Conservation (phyloP, 805 yeast species). For the Teunomyces aglyptinius region DNA sequence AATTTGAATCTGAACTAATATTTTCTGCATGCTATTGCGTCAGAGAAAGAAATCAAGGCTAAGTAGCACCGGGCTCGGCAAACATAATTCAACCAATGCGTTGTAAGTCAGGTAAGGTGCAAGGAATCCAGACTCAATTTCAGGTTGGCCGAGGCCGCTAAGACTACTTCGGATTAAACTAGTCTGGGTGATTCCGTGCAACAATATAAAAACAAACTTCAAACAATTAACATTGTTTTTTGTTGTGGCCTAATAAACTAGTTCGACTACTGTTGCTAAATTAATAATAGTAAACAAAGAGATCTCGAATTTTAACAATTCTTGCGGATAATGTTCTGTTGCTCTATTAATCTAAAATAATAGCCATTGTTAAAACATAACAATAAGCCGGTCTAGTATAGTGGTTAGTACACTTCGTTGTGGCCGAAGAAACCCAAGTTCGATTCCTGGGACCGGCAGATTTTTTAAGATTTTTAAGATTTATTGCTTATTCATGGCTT, state of each 20-base stretch:
- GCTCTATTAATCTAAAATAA: no score
- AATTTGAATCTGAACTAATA: background rate
- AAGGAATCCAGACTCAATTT: background rate
- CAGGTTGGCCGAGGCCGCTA: background rate
- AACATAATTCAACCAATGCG: background rate
- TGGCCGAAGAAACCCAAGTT: constrained; percentile 18
- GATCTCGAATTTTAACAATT: background rate
- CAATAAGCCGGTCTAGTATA: constrained; percentile 15
- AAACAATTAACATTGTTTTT: background rate
- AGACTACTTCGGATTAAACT: background rate
- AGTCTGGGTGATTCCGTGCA: background rate
- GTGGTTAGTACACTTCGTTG: constrained; percentile 19
- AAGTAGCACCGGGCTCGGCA: background rate
- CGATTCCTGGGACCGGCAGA: constrained; percentile 19
- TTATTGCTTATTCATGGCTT: background rate
- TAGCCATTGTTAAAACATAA: background rate
- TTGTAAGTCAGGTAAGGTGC: background rate
- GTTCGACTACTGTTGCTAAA: background rate
- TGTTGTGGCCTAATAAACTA: background rate
- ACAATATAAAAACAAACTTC: background rate
- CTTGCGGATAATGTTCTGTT: no score
- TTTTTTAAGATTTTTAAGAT: background rate
- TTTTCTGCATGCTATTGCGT: background rate
- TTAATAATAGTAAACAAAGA: background rate
- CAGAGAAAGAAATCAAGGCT: background rate